Evolutionary conservation across 148 eudicot genomes (phyloP).

Genomic region (Hydrangea macrophylla): DNA sequence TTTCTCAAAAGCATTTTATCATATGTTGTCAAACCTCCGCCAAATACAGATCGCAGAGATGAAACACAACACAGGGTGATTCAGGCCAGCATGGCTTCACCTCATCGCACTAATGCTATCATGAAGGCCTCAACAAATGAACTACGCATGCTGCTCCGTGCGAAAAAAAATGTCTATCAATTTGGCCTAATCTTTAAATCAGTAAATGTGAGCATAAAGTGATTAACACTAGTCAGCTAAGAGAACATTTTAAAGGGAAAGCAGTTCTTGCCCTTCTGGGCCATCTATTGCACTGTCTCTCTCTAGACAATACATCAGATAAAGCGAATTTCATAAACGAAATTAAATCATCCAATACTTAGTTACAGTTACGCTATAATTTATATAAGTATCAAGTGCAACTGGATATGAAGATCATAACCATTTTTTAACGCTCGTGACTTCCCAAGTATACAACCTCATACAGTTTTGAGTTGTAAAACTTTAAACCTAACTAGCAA

Average conservation of each 20-base stretch:
- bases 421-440: background rate
- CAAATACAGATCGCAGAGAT: background rate
- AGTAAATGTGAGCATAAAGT: no score
- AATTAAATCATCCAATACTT: no score
- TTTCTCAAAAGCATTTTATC: constrained; percentile 10
- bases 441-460: background rate
- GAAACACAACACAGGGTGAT: background rate
- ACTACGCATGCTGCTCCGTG: no score
- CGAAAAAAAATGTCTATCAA: no score
- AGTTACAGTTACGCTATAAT: no score
- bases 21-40: constrained; percentile 1
- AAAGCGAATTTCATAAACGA: no score
- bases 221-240: background rate
- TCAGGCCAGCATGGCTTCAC: constrained; percentile 2
- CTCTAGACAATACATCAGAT: background rate
- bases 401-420: background rate
- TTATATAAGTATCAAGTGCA: no score
- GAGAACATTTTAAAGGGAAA: background rate
- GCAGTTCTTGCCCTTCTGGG: background rate
- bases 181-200: no score
- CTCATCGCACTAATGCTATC: constrained; percentile 5
- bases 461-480: no score
- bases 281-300: constrained; percentile 1
- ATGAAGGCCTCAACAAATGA: background rate
- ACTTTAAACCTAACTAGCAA: no score